Conservation (phyloP, 345 rosid genomes). For the Dipteronia dyeriana region DNA sequence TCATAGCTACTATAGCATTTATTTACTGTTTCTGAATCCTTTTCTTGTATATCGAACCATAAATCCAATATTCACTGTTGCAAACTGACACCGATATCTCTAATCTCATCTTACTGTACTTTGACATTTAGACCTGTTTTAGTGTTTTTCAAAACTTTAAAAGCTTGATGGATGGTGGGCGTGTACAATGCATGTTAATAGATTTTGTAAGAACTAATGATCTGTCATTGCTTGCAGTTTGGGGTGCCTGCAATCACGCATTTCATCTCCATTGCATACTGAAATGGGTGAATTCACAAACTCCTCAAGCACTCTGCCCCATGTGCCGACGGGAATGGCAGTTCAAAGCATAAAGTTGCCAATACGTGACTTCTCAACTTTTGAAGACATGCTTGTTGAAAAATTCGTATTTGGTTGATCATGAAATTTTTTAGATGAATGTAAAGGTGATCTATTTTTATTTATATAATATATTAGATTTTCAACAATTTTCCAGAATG, state of each 20-base stretch:
- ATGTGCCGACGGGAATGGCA: constrained; percentile 91
- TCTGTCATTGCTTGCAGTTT: constrained; percentile 36
- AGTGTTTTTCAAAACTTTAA: neutral
- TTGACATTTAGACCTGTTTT: neutral
- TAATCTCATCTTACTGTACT: neutral
- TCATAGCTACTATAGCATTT: too few species aligned
- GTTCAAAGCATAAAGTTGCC: constrained; percentile 48
- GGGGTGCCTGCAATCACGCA: constrained; percentile 77
- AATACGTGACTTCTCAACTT: neutral
- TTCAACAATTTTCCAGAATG: neutral
- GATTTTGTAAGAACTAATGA: neutral
- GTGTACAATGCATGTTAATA: neutral
- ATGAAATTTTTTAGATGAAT: neutral
- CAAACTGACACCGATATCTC: neutral
- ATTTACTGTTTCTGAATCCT: neutral
- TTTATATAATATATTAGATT: too few species aligned
- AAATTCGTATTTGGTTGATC: neutral
- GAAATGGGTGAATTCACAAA: constrained; percentile 93
- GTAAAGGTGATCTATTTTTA: neutral
- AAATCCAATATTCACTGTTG: neutral
- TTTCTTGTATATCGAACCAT: too few species aligned
- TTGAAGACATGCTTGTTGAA: neutral
- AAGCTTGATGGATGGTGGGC: neutral
- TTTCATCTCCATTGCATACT: constrained; percentile 95
- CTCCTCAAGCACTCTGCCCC: constrained; percentile 87